Conservation (phyloP, 768 basidiomycete species). For the Tricholoma saponaceum region DNA sequence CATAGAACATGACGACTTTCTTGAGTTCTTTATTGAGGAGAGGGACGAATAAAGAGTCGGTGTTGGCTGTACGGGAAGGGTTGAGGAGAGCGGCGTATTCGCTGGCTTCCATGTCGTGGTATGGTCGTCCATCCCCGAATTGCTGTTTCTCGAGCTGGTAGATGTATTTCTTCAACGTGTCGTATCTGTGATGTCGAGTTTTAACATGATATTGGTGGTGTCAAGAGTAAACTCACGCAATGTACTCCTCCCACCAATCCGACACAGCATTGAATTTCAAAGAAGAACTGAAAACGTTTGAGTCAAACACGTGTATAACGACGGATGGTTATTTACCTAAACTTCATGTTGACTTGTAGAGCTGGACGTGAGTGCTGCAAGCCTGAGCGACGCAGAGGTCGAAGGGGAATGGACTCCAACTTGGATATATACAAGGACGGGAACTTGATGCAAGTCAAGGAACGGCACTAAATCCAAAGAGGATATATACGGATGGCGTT, state of each 20-base stretch:
- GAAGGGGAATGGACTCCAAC: constrained; percentile 39
- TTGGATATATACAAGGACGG: no score
- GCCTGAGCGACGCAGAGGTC: constrained; percentile 19
- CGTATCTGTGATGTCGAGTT: constrained; percentile 52
- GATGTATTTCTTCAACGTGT: constrained; percentile 76
- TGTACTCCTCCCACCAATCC: constrained; percentile 93
- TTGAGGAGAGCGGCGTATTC: constrained; percentile 57
- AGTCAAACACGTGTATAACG: neutral
- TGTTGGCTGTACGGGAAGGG: constrained; percentile 28
- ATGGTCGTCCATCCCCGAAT: constrained; percentile 34
- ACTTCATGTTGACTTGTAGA: constrained; percentile 51
- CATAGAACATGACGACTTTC: constrained; percentile 84
- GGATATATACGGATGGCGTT: no score
- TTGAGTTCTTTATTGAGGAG: constrained; percentile 78
- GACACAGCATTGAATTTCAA: constrained; percentile 89
- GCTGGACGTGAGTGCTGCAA: constrained; percentile 16
- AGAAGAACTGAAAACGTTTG: constrained; percentile 51
- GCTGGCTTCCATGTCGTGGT: constrained; percentile 60
- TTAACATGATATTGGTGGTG: neutral
- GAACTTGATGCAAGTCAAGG: no score
- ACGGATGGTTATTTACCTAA: constrained; percentile 39
- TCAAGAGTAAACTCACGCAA: constrained; percentile 53
- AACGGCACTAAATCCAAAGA: no score
- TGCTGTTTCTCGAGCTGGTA: constrained; percentile 85
- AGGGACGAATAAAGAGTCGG: constrained; percentile 62